Evolutionary conservation across 2,329 filamentous ascomycete species (phyloP), one percentile per base, ranked within the genome.

Genomic region (Fusarium beomiforme): DNA sequence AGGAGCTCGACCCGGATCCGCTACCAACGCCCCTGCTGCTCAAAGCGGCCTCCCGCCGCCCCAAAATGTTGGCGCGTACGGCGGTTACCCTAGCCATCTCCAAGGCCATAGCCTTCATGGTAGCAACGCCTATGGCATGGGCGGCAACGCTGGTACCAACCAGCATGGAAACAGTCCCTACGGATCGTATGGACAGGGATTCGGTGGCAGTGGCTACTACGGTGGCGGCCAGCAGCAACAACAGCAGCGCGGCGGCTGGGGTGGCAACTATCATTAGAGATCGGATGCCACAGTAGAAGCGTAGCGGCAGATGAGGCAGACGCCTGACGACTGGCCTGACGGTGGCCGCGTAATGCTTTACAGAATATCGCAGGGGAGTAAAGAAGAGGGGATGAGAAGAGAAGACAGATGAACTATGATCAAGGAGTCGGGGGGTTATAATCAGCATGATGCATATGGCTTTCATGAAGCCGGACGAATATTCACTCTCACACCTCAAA

Each of bases 1-100:
- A 31, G 85, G 85, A 46, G 85, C 86, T 26, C 87, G 88, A 19
- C 88, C 88, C 10, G 87, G 87, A 47, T 90, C 88, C 34, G 88
- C 88, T 16, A 83, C 87, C 10, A 89, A 83, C 58, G 83, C 82
- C 5, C 82, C 87, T 7, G 82, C 85, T 44, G 79, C 75, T 24
- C 86, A 87, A 78, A 79, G 83, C 42, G 87, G 87, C 31, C 85
- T 89, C 14, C 88, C 87, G 5, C 87, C 87, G 31, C 87, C 88
- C 70, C 86, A 87, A 43, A 82, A 80, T 70, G 87, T 88, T 81
- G 84, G 84, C 55, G 85, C 81, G 46, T 90, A 89, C 73, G 84
- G 84, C 51, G 85, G 83, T 57, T 90, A 89, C 75, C 87, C 86
- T 13, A 85, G 82, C 76, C 87, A 89, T 73, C 77, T 88, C 50